A percentile compares a stretch with the other conserved stretches of the same genome.
Evolutionary conservation across 768 basidiomycete species (phyloP).

Genomic region (Boletus patriciae): DNA sequence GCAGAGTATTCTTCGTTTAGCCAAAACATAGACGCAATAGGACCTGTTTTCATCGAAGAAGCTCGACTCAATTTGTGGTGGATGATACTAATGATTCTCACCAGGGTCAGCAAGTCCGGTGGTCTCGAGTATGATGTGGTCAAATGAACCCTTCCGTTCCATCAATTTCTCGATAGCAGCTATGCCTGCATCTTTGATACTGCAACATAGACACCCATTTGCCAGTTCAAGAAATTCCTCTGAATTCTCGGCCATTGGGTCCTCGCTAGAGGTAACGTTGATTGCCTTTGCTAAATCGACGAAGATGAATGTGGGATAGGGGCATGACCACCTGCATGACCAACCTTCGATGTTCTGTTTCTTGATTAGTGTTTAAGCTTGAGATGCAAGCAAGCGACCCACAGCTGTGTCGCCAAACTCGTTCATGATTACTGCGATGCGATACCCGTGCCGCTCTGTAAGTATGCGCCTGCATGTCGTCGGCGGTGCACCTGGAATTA

Average conservation of each 20-base stretch:
- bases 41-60: conserved; percentile 45
- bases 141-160: conserved; percentile 83
- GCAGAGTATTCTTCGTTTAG: conserved; percentile 77
- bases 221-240: conserved; percentile 91
- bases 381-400: conserved; percentile 29
- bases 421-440: conserved; percentile 98
- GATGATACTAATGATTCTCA: conserved; percentile 29
- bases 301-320: not conserved
- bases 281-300: conserved; percentile 71
- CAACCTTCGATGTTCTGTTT: conserved; percentile 87
- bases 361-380: conserved; percentile 19
- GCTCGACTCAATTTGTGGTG: not conserved
- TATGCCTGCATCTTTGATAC: conserved; percentile 90
- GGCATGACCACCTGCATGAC: conserved; percentile 10
- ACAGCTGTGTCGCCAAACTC: conserved; percentile 96
- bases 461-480: conserved; percentile 66
- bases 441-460: conserved; percentile 90
- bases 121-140: conserved; percentile 94
- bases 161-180: conserved; percentile 94
- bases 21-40: conserved; percentile 87
- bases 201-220: conserved; percentile 98
- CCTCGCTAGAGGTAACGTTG: conserved; percentile 69
- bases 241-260: conserved; percentile 61
- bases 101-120: conserved; percentile 97
- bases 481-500: not conserved